A percentile compares a stretch with the other conserved stretches of the same genome.
These are phyloP conservation scores for Rutstroemia sydowiana DNA, from an alignment of 2,329 filamentous ascomycete species.

Conservation along the genomic window DNA sequence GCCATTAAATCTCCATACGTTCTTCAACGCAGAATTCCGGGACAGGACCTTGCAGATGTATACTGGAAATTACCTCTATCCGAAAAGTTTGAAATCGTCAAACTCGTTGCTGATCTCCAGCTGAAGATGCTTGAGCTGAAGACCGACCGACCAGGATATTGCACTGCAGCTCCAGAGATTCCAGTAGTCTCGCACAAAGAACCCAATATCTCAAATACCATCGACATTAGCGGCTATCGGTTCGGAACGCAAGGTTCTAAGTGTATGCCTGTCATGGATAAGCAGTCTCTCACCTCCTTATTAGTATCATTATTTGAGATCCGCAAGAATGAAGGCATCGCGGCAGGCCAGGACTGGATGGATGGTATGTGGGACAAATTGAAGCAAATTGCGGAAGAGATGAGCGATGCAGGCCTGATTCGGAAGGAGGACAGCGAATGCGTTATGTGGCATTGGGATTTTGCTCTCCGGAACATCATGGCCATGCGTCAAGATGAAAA, in stretches of 20 bases:
- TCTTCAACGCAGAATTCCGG: constrained; percentile 14
- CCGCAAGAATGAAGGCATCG: background rate
- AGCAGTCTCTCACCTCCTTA: no score
- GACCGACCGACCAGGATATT: no score
- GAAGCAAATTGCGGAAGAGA: constrained; percentile 8
- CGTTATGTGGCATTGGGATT: constrained; percentile 19
- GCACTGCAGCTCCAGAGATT: no score
- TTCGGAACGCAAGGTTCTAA: no score
- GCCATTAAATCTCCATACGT: constrained; percentile 12
- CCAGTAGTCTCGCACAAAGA: no score
- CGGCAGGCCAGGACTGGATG: background rate
- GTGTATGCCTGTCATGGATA: no score
- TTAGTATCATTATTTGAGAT: background rate
- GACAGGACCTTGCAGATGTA: background rate
- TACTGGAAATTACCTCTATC: constrained; percentile 10
- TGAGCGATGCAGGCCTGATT: constrained; percentile 12
- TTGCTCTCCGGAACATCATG: constrained; percentile 14
- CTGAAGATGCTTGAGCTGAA: constrained; percentile 14
- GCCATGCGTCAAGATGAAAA: background rate
- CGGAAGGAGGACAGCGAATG: background rate
- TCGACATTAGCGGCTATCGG: no score
- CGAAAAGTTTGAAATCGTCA: constrained; percentile 16
- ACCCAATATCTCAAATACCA: no score
- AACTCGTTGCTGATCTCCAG: constrained; percentile 8
- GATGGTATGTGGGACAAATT: background rate